These are phyloP conservation scores for Yarrowia keelungensis DNA, from an alignment of 805 yeast species.

Conservation along the genomic window DNA sequence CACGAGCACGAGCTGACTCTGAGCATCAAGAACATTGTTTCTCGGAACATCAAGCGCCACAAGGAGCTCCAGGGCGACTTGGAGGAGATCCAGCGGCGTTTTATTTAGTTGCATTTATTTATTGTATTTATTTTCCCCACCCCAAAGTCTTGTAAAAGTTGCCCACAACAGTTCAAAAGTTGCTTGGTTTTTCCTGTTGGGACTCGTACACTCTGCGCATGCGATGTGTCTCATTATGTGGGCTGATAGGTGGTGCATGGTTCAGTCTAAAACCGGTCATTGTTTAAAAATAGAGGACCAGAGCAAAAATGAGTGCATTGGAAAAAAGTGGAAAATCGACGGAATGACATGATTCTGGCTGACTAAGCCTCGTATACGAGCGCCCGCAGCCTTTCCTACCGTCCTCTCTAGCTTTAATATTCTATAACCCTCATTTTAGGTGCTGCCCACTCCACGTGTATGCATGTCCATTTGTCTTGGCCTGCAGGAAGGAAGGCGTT, in stretches of 20 bases:
- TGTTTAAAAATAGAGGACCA: no score
- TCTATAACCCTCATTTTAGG: not conserved
- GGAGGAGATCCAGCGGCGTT: constrained; percentile 34
- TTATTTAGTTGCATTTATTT: constrained; percentile 17
- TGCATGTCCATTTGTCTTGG: constrained; percentile 17
- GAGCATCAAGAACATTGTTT: constrained; percentile 43
- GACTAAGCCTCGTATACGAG: no score
- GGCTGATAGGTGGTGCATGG: not conserved
- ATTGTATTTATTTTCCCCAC: not conserved
- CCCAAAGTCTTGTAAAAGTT: no score
- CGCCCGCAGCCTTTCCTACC: no score
- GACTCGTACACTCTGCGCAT: not conserved
- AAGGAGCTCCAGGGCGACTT: constrained; percentile 41
- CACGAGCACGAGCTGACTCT: constrained; percentile 49
- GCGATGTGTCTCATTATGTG: constrained; percentile 11
- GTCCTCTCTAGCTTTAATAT: not conserved
- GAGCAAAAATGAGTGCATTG: no score
- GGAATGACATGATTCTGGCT: no score
- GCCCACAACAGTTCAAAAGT: no score
- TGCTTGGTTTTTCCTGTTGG: constrained; percentile 2
- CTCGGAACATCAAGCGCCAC: constrained; percentile 42
- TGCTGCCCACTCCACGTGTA: constrained; percentile 15
- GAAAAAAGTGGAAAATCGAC: no score
- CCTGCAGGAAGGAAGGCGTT: constrained; percentile 6
- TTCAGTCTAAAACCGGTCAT: not conserved